Evolutionary conservation across 2,329 filamentous ascomycete species (phyloP), one percentile per base, ranked within the genome.

Genomic region (Endothia cerciana): DNA sequence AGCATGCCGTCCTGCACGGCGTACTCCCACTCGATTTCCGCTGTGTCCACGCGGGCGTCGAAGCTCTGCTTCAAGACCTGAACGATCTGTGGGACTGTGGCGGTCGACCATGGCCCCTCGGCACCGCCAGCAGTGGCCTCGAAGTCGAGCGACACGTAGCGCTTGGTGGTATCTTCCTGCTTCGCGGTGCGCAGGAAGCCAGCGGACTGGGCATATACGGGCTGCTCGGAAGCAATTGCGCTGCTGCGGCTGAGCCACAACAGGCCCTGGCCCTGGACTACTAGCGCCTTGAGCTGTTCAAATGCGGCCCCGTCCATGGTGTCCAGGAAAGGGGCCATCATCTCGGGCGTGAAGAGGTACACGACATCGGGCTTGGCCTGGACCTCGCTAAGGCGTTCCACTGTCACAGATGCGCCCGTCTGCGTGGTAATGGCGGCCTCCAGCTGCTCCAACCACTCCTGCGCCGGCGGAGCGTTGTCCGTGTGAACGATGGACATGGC

Each of bases 161-260:
- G 65, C 60, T 70, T 71, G 30, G 8, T 36, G 1, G 62, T 3
- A 19, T 71, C 61, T 40, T 72, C 69, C 8, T 65, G 33, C 28
- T 65, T 60, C 7, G 67, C 4, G 0, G 69, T 66, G 2, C 71
- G 60, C 22, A 72, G 33, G 1, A 72, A 43, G 19, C 71, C 71
- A 0, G 47, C 25, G 1, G 66, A 30, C 33, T 56, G 40, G 2
- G 36, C 67, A 43, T 49, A 65, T 6, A 19, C 2, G 1, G 69
- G 69, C 3, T 43, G 36, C 13, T 33, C 28, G 5, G 68, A 17
- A 3, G 64, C 64, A 2, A 67, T 40, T 2, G 38, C 3, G n/a
- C 67, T 51, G 25, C 71, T 65, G 25, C 53, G 47, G 51, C 65
- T 70, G 1, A 71, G 61, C 70, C 70, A 71, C 3, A 71, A 22